These are phyloP conservation scores for Stereum hirsutum DNA, from an alignment of 1,284 basidiomycete species.

Conservation along the genomic window DNA sequence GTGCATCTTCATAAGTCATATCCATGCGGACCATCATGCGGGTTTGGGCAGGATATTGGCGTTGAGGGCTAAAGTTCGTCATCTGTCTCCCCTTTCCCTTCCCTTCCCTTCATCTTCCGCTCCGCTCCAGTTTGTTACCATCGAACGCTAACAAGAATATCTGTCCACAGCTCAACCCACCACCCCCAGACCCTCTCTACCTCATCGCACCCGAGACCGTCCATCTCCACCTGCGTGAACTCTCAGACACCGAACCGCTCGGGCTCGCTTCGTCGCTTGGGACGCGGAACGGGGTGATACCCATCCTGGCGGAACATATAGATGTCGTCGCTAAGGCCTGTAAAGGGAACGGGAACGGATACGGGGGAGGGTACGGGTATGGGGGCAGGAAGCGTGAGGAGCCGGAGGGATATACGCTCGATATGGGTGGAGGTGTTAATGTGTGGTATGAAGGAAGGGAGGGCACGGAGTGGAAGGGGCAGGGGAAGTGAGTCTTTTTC, in stretches of 20 bases:
- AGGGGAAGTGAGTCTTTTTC: neutral
- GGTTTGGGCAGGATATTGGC: slow-evolving; percentile 72
- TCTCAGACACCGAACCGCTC: slow-evolving; percentile 56
- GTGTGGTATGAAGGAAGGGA: no score
- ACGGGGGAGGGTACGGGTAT: no score
- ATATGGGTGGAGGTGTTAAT: no score
- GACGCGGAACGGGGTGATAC: slow-evolving; percentile 39
- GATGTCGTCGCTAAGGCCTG: no score
- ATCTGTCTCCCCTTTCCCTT: neutral
- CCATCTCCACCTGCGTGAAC: slow-evolving; percentile 58
- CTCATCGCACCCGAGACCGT: slow-evolving; percentile 52
- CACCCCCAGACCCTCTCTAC: slow-evolving; percentile 54
- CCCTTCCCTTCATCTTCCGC: neutral
- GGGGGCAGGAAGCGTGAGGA: no score
- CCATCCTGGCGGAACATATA: slow-evolving; percentile 41
- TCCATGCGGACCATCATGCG: slow-evolving; percentile 91
- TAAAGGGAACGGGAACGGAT: no score
- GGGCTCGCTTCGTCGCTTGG: slow-evolving; percentile 38
- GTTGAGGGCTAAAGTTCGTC: slow-evolving; percentile 60
- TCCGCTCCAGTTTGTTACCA: no score
- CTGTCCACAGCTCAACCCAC: slow-evolving; percentile 42
- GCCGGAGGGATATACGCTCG: no score
- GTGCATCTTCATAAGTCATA: slow-evolving; percentile 84
- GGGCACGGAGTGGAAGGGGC: neutral
- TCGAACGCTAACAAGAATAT: slow-evolving; percentile 6